Base-by-base conservation (phyloP, 2,329 filamentous ascomycete species). In the Apiospora saccharicola region DNA sequence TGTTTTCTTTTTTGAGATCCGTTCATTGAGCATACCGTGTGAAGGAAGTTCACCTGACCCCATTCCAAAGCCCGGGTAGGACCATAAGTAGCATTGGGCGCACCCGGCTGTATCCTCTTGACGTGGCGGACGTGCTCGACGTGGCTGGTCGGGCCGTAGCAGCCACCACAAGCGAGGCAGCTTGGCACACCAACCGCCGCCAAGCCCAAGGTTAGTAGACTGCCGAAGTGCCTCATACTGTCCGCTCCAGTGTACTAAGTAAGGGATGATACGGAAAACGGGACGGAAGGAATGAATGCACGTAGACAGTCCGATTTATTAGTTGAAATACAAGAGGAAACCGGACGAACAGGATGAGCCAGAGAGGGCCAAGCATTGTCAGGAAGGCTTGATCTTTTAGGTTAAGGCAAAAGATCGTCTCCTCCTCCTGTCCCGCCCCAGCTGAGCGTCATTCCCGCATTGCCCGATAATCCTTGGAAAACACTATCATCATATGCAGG, bases 11-110 rank as follows among this genome's bases (percentile, higher is more conserved):
- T 37, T 30, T n/a, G 49, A 24, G 14, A 1, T 30, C 22, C 34
- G 14, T 19, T 19, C 22, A 3, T 47, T 26, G 57, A 64, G 34
- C 34, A 4, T 88, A 2, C 90, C 91, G 96, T 98, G 80, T 97
- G 95, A n/a, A 99, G 84, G 82, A 98, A 97, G 86, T 98, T 98
- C 79, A 98, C 88, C 81, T 98, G 92, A 22, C 93, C 95, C 94
- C 95, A 98, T 83, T 89, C 87, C 10, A 91, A 81, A 61, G 82
- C 80, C 5, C 79, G 81, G 46, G 81, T 85, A 51, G 86, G 85
- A 12, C 84, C 84, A 71, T 83, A 83, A 0, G 79, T 78, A 37
- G 85, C 85, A 57, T 83, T 81, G 34, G 80, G 79, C 0, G 84
- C 84, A 24, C 83, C 85, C 0, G 85, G 85, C 74, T 87, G 85